phyloP scores from a whole-genome alignment of 371 early-diverging fungal genomes.

The Capniomyces stellatus region DNA sequence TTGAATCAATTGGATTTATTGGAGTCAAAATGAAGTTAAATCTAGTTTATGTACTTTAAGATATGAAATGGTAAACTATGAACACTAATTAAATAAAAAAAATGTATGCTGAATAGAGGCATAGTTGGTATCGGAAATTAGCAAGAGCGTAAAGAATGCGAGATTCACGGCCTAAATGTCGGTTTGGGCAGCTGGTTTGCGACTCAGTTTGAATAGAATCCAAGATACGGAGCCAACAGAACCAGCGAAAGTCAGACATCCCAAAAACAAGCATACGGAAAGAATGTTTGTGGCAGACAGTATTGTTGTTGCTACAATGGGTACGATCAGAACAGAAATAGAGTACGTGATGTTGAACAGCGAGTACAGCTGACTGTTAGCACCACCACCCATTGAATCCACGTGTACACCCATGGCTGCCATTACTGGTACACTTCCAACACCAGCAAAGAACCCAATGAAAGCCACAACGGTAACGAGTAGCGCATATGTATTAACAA shows the following conservation, averaged over 20 bases:
- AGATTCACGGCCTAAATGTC: no score
- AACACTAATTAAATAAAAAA: no score
- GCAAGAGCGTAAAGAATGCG: no score
- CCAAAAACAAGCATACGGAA: neutral
- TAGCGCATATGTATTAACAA: slow-evolving; percentile 11
- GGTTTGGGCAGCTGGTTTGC: no score
- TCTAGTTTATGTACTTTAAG: no score
- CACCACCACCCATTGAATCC: slow-evolving; percentile 19
- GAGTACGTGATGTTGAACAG: slow-evolving; percentile 27
- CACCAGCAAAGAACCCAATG: slow-evolving; percentile 11
- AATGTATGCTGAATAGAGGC: no score
- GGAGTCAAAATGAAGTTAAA: no score
- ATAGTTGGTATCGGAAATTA: no score
- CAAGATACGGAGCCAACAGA: neutral
- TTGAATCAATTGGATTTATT: no score
- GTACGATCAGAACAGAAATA: slow-evolving; percentile 23
- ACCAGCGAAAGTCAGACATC: neutral
- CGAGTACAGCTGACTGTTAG: slow-evolving; percentile 25
- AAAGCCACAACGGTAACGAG: slow-evolving; percentile 15
- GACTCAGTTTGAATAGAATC: neutral
- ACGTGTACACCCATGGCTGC: slow-evolving; percentile 22
- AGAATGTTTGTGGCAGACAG: neutral
- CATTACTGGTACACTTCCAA: slow-evolving; percentile 21
- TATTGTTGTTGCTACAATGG: neutral
- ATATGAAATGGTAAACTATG: no score